These are phyloP conservation scores for Parietichytrium sp. DNA, from an alignment of 108 stramenopile species.

Conservation along the genomic window DNA sequence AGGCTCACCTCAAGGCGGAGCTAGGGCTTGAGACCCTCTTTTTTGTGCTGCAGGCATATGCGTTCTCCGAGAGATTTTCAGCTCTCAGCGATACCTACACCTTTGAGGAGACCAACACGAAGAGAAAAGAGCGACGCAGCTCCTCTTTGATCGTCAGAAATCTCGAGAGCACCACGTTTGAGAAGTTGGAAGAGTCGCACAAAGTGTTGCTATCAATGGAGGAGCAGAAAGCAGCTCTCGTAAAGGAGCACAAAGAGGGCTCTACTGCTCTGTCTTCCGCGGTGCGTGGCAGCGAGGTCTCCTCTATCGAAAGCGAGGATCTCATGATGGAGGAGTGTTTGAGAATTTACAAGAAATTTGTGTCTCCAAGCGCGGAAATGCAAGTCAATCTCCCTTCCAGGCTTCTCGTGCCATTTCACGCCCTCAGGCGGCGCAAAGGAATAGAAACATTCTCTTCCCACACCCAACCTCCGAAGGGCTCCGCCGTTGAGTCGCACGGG, in stretches of 20 bases:
- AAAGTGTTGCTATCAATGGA: neutral
- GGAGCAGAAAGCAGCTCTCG: neutral
- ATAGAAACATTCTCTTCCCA: no score
- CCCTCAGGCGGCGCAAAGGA: no score
- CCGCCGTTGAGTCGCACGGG: neutral
- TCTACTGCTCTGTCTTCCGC: neutral
- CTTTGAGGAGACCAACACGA: neutral
- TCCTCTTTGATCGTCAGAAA: neutral
- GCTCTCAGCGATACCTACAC: neutral
- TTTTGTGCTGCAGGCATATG: neutral
- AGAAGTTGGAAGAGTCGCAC: neutral
- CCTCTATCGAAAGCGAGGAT: neutral
- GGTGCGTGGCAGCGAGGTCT: neutral
- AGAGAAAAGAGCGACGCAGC: neutral
- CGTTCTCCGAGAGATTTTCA: neutral
- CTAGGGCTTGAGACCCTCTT: conserved; percentile 13
- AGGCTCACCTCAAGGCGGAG: conserved; percentile 7
- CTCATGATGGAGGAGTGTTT: neutral
- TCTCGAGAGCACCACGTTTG: neutral
- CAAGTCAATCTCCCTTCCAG: conserved; percentile 11
- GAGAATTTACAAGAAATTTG: conserved; percentile 3
- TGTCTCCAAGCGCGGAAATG: neutral
- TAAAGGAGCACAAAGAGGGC: neutral
- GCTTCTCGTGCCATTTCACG: neutral
- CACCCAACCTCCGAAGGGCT: no score